These are phyloP conservation scores for Colletotrichum theobromicola DNA, from an alignment of 2,329 filamentous ascomycete genomes.

Conservation along the genomic window DNA sequence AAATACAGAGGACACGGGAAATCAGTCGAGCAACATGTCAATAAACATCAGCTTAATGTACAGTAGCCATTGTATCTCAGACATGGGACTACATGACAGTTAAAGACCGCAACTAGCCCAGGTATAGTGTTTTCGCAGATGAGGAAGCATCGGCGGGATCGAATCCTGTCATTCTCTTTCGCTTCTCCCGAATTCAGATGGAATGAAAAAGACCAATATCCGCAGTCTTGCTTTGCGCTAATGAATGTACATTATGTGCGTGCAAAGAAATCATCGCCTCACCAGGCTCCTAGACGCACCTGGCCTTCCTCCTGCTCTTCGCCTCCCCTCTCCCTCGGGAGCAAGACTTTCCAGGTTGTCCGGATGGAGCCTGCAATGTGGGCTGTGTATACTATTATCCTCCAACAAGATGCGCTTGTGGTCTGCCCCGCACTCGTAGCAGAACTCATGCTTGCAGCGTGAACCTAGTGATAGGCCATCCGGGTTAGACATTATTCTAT, in stretches of 20 bases:
- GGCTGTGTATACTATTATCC: constrained; percentile 37
- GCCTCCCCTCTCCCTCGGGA: not conserved
- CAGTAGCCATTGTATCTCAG: not conserved
- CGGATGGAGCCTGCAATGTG: constrained; percentile 34
- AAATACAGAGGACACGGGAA: too few species aligned
- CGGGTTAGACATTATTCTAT: not conserved
- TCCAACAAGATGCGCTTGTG: constrained; percentile 33
- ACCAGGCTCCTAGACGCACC: not conserved
- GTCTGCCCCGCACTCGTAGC: constrained; percentile 41
- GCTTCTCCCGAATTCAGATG: not conserved
- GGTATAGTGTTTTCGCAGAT: not conserved
- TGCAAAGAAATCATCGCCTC: not conserved
- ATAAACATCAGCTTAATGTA: not conserved
- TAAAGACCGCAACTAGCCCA: not conserved
- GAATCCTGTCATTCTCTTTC: not conserved
- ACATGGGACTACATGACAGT: not conserved
- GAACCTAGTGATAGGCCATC: constrained; percentile 25
- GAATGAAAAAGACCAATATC: not conserved
- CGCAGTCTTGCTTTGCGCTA: not conserved
- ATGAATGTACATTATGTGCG: not conserved
- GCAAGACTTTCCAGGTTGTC: constrained; percentile 16
- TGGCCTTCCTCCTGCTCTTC: not conserved
- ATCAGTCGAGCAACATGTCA: not conserved
- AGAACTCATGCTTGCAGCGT: constrained; percentile 34
- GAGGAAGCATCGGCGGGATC: not conserved